phyloP scores from a whole-genome alignment of 139 green algal genomes.

The Tetraselmis chui region DNA sequence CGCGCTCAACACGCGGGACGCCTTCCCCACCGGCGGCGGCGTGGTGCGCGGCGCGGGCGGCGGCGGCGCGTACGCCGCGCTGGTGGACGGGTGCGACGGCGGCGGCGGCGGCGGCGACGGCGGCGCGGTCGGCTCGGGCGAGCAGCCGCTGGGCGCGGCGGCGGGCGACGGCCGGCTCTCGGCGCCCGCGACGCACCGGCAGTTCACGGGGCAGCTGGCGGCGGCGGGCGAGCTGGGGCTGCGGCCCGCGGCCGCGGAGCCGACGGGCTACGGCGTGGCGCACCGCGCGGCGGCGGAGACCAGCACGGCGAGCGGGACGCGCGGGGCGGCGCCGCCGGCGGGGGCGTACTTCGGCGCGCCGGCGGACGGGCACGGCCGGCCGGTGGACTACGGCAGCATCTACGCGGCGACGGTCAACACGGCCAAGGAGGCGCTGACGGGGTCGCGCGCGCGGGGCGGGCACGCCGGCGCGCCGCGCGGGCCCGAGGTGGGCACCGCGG shows the following conservation, averaged over 20 bases:
- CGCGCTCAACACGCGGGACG: no score
- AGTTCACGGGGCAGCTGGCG: background rate
- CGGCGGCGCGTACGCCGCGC: no score
- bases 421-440: background rate
- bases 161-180: no score
- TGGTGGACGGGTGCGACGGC: no score
- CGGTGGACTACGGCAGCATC: background rate
- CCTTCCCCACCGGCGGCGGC: no score
- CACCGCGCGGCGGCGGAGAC: background rate
- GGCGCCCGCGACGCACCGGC: background rate
- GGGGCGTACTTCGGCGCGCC: background rate
- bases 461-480: background rate
- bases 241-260: background rate
- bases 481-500: background rate
- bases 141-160: no score
- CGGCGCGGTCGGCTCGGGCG: no score
- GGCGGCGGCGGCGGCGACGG: no score
- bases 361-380: background rate
- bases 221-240: no score
- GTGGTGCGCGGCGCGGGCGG: no score
- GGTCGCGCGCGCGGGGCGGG: no score
- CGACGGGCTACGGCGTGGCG: background rate
- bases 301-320: background rate
- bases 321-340: no score
- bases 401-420: background rate